Conservation (phyloP, 176 grass and related monocot species). For the Secale cereale region DNA sequence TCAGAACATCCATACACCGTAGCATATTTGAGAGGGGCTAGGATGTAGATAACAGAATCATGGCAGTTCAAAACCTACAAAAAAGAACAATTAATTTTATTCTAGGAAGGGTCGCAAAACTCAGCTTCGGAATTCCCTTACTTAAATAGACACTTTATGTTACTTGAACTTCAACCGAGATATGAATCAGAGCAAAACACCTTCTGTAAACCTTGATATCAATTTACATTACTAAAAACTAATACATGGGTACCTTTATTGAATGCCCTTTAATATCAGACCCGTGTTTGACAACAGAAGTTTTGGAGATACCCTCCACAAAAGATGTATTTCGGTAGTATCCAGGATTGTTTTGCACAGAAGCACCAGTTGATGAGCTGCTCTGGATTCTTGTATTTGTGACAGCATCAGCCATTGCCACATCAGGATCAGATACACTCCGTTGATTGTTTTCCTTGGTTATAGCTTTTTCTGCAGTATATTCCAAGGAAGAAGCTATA, state of each 20-base stretch:
- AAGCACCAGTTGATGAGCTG: conserved; percentile 31
- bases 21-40: conserved; percentile 90
- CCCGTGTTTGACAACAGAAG: conserved; percentile 85
- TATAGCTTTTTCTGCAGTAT: conserved; percentile 55
- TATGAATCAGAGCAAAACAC: background rate
- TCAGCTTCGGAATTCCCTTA: background rate
- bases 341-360: conserved; percentile 52
- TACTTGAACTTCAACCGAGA: background rate
- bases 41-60: conserved; percentile 95
- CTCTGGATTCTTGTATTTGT: conserved; percentile 51
- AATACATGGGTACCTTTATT: conserved; percentile 59
- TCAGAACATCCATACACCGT: conserved; percentile 98
- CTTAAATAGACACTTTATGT: background rate
- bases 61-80: conserved; percentile 92
- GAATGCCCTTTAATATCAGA: conserved; percentile 92
- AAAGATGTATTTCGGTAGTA: conserved; percentile 69
- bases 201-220: background rate
- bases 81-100: background rate
- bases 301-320: conserved; percentile 93
- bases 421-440: conserved; percentile 60
- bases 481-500: conserved; percentile 73
- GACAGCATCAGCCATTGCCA: conserved; percentile 78
- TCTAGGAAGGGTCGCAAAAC: background rate
- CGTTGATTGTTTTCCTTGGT: conserved; percentile 56
- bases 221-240: background rate